A percentile compares a stretch with the other conserved stretches of the same genome.
Evolutionary conservation across 2,329 filamentous ascomycete species (phyloP).

Genomic region (Botrytis medusae): DNA sequence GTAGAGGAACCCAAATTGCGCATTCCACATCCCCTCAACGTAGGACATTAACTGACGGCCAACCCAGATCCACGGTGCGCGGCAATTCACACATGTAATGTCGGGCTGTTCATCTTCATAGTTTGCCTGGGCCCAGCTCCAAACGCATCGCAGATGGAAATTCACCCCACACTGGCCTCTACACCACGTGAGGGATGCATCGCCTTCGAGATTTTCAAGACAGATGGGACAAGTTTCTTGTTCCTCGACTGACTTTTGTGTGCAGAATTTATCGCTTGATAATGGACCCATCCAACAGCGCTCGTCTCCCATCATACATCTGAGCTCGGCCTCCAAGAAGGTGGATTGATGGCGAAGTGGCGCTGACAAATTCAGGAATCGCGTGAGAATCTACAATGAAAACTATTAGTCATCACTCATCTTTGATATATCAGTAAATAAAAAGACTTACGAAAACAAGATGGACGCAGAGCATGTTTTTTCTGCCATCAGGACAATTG

Average conservation of each 20-base stretch:
- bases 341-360: neutral
- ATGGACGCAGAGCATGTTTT: slow-evolving; percentile 64
- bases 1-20: neutral
- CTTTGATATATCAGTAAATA: slow-evolving; percentile 28
- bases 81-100: neutral
- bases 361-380: neutral
- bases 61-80: neutral
- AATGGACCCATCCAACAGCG: neutral
- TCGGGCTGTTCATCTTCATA: neutral
- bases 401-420: neutral
- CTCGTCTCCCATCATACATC: neutral
- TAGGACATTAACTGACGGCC: neutral
- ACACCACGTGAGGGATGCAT: neutral
- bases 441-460: slow-evolving; percentile 51
- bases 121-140: neutral
- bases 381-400: neutral
- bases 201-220: neutral
- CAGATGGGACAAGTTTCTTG: neutral
- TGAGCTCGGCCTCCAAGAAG: neutral
- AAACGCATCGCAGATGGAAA: neutral
- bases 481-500: slow-evolving; percentile 53
- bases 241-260: neutral
- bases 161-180: neutral
- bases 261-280: neutral
- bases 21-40: neutral